phyloP scores from a whole-genome alignment of 1,139 yeast species.

The Zygosaccharomyces pseudobailii region DNA sequence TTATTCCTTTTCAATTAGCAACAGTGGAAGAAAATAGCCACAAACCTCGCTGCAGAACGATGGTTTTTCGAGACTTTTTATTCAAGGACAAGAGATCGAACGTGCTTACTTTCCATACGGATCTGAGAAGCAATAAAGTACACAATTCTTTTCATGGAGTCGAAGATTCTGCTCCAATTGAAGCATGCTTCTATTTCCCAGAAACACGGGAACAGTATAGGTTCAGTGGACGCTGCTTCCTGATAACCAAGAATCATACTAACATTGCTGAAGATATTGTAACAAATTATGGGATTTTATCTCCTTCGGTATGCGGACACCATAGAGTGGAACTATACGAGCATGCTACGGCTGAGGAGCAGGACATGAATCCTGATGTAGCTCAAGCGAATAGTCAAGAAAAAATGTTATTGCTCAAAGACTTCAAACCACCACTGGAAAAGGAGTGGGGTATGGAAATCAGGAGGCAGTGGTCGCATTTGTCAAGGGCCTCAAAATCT shows the following conservation, averaged over 20 bases:
- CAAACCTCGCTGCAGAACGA: constrained; percentile 65
- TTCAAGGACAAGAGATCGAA: constrained; percentile 67
- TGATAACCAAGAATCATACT: constrained; percentile 15
- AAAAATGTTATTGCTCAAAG: constrained; percentile 8
- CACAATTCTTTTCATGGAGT: constrained; percentile 42
- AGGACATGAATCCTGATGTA: neutral
- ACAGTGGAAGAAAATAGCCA: constrained; percentile 48
- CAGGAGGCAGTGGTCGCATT: constrained; percentile 54
- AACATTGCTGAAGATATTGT: constrained; percentile 14
- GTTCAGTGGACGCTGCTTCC: constrained; percentile 56
- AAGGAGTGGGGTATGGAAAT: constrained; percentile 67
- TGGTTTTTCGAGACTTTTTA: constrained; percentile 69
- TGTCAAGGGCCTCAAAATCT: constrained; percentile 56
- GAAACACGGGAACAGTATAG: constrained; percentile 62
- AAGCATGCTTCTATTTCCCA: constrained; percentile 72
- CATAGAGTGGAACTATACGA: constrained; percentile 16
- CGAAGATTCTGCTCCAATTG: constrained; percentile 44
- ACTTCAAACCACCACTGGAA: constrained; percentile 40
- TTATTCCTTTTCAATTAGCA: constrained; percentile 61
- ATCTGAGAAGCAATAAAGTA: constrained; percentile 61
- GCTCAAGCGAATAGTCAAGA: neutral
- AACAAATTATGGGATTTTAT: constrained; percentile 25
- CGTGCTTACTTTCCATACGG: constrained; percentile 67
- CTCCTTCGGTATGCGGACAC: constrained; percentile 28
- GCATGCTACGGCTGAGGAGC: constrained; percentile 14